Percentiles rank a stretch among this genome's conserved stretches.
phyloP scores from a whole-genome alignment of 2,329 filamentous ascomycete species.

The Ophiostoma piceae region DNA sequence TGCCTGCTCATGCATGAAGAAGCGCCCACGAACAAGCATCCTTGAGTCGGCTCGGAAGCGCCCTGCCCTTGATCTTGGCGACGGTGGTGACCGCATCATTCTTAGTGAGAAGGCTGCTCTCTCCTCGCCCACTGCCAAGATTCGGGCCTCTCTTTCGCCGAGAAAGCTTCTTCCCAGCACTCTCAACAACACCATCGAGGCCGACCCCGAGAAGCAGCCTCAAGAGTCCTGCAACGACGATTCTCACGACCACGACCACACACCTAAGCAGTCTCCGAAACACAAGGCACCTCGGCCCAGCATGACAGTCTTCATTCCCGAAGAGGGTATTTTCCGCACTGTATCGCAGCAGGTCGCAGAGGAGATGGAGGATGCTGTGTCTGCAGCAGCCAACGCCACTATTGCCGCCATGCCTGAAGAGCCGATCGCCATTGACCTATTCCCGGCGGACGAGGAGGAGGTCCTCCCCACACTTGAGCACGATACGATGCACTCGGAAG shows the following conservation, averaged over 20 bases:
- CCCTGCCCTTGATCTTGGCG: conserved; percentile 36
- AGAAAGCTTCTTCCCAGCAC: conserved; percentile 33
- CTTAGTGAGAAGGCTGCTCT: conserved; percentile 36
- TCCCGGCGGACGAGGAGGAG: conserved; percentile 23
- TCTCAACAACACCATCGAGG: conserved; percentile 29
- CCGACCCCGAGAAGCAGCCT: neutral
- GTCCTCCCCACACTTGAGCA: neutral
- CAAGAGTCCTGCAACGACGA: neutral
- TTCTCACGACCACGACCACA: neutral
- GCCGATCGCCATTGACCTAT: neutral
- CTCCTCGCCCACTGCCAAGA: conserved; percentile 23
- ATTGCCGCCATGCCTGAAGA: conserved; percentile 29
- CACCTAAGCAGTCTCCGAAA: conserved; percentile 15
- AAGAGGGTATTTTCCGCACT: conserved; percentile 59
- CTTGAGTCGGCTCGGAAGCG: conserved; percentile 35
- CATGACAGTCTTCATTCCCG: conserved; percentile 54
- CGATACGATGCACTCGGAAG: neutral
- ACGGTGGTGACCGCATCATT: conserved; percentile 42
- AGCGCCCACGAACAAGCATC: conserved; percentile 34
- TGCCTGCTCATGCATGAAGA: conserved; percentile 57
- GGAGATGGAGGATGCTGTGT: conserved; percentile 35
- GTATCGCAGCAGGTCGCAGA: conserved; percentile 51
- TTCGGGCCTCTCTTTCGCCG: conserved; percentile 31
- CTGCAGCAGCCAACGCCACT: conserved; percentile 30
- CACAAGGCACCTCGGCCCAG: conserved; percentile 33